A percentile compares a stretch with the other conserved stretches of the same genome.
Conservation (phyloP, 306 rosid species). For the Betula pendula region DNA sequence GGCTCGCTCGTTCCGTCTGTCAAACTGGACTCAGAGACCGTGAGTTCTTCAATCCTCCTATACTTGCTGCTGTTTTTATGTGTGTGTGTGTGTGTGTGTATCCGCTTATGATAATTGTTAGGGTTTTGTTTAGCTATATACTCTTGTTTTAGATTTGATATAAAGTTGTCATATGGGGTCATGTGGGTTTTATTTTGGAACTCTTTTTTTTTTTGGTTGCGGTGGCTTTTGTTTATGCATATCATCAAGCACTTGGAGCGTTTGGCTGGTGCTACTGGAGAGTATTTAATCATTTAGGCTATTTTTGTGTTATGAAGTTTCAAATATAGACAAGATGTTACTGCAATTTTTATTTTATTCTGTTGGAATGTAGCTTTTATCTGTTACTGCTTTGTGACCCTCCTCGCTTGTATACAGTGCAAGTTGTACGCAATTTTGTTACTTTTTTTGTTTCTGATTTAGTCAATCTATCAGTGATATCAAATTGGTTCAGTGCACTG, state of each 20-base stretch:
- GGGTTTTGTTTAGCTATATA: constrained; percentile 10
- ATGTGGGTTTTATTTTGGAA: neutral
- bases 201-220: neutral
- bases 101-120: neutral
- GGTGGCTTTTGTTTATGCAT: neutral
- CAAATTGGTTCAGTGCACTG: neutral
- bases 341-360: neutral
- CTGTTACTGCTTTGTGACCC: neutral
- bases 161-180: neutral
- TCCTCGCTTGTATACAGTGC: neutral
- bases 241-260: neutral
- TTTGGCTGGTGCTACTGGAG: constrained; percentile 6
- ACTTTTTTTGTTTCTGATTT: neutral
- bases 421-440: neutral
- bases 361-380: neutral
- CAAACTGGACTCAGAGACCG: constrained; percentile 87
- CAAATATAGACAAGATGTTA: neutral
- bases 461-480: neutral
- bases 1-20: constrained; percentile 81
- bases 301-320: neutral
- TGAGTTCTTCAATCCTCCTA: constrained; percentile 35
- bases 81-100: neutral
- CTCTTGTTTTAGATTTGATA: neutral
- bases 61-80: constrained; percentile 2
- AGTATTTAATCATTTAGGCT: neutral